Evolutionary conservation across 805 yeast species (phyloP), one percentile per base, ranked within the genome.

Genomic region (Zygoascus bituminiphila): DNA sequence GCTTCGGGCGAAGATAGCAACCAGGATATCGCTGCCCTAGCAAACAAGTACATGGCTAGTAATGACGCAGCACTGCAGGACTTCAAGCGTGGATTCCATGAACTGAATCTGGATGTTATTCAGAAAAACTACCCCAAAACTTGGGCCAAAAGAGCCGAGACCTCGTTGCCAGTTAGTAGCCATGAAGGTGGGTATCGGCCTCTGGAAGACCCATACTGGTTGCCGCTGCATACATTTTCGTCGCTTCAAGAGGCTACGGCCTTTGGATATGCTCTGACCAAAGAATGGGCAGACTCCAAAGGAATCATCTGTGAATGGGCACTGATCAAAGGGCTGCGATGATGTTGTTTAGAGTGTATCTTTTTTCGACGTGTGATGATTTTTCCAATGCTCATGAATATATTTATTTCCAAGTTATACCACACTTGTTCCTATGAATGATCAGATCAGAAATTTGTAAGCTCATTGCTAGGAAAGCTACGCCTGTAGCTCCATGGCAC

Each of bases 401-500:
- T 37, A 21, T 10, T 19, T 42, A 8, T n/a, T 17, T 9, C 38
- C 5, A n/a, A n/a, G n/a, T n/a, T 10, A 9, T 36, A 10, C 17
- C n/a, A n/a, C 17, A n/a, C 40, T 9, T 36, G 19, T 15, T 10
- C 40, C 10, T 12, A 10, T 15, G 9, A 9, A 12, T 36, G 40
- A 36, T 15, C 20, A 36, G 15, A 36, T 8, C 15, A 14, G 10
- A 14, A n/a, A n/a, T n/a, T n/a, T n/a, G n/a, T n/a, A n/a, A n/a
- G n/a, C n/a, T n/a, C n/a, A n/a, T n/a, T n/a, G n/a, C n/a, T n/a
- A n/a, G n/a, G n/a, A n/a, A n/a, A 5, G 10, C 39, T 12, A 21
- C 3, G 61, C 68, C 55, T 73, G 72, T 44, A 64, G 50, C 54
- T 79, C 84, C 67, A 82, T 65, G 0, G 86, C 82, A 14, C 68